Percentiles rank a stretch among this genome's conserved stretches.
phyloP scores from a whole-genome alignment of 306 rosid species.

The Rosa multiflora region DNA sequence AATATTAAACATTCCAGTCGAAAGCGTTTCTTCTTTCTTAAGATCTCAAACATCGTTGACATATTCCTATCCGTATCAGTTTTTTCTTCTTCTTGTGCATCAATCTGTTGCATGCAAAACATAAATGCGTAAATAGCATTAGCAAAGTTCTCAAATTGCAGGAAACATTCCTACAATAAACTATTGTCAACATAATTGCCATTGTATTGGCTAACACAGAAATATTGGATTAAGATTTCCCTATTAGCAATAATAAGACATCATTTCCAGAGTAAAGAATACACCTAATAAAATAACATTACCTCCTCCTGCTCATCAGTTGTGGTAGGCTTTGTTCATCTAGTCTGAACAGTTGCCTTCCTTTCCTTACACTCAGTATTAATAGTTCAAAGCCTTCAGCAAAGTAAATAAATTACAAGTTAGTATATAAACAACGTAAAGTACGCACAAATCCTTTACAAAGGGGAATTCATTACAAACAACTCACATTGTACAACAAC shows the following conservation, averaged over 20 bases:
- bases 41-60: conserved; percentile 60
- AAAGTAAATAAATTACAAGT: background rate
- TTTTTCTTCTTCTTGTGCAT: conserved; percentile 38
- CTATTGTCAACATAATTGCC: too few species aligned
- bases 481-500: conserved; percentile 68
- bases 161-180: background rate
- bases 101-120: conserved; percentile 49
- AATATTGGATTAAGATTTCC: background rate
- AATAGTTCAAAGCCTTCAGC: conserved; percentile 81
- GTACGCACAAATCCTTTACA: background rate
- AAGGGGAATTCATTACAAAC: background rate
- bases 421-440: background rate
- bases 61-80: conserved; percentile 78
- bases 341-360: conserved; percentile 33
- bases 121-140: conserved; percentile 1
- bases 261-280: background rate
- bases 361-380: conserved; percentile 61
- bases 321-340: conserved; percentile 38
- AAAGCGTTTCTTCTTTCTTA: conserved; percentile 43
- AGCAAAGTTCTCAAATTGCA: background rate
- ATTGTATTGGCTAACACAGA: background rate
- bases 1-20: conserved; percentile 58
- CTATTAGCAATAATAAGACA: background rate
- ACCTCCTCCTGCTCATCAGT: conserved; percentile 71
- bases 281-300: background rate